Conservation (phyloP, 140 eudicot genomes). For the Anethum foeniculum region DNA sequence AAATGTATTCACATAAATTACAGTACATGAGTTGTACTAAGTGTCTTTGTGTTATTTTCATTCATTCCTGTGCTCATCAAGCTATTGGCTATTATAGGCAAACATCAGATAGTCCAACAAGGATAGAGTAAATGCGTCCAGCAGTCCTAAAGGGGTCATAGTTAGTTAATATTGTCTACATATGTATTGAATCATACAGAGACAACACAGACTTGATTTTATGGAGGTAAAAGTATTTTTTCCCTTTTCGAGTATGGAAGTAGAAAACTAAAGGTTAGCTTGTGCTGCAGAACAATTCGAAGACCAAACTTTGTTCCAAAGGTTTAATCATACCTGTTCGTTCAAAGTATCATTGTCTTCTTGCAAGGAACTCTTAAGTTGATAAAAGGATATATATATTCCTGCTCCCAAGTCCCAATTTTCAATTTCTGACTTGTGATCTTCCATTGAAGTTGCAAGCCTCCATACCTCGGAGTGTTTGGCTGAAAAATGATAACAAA, state of each 20-base stretch:
- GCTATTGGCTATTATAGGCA: not conserved
- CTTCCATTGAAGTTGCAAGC: slow-evolving; percentile 82
- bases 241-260: not conserved
- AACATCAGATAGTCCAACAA: not conserved
- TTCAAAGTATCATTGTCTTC: slow-evolving; percentile 57
- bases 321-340: slow-evolving; percentile 50
- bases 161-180: not conserved
- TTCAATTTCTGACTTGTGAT: slow-evolving; percentile 85
- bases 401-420: slow-evolving; percentile 99
- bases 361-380: slow-evolving; percentile 53
- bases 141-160: not conserved
- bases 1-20: not conserved
- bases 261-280: not conserved
- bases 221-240: not conserved
- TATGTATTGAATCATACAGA: not conserved
- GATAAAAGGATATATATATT: slow-evolving; percentile 62
- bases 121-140: not conserved
- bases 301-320: not conserved
- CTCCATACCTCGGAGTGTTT: slow-evolving; percentile 77
- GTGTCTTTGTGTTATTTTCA: not conserved
- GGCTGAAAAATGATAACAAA: slow-evolving; percentile 28
- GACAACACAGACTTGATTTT: not conserved
- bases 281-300: not conserved
- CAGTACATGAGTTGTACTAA: not conserved
- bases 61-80: not conserved